phyloP scores from a whole-genome alignment of 148 eudicot species.

The Rhododendron ovatum region DNA sequence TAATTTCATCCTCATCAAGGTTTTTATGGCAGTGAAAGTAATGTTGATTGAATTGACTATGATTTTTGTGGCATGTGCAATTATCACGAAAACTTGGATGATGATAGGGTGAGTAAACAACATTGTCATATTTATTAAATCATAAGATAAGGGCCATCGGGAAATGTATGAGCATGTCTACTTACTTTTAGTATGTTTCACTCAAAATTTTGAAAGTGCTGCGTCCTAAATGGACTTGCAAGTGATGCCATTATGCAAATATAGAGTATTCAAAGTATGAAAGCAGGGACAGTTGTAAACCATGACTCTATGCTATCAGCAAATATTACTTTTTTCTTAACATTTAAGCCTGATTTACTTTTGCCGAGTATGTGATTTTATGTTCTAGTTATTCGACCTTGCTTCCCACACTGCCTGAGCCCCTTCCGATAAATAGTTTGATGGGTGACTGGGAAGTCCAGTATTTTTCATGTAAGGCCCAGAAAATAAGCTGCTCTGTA shows the following conservation, averaged over 20 bases:
- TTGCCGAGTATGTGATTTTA: background rate
- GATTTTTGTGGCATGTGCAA: background rate
- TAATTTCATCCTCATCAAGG: background rate
- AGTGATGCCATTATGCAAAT: background rate
- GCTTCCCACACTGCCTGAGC: background rate
- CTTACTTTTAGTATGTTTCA: background rate
- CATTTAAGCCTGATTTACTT: background rate
- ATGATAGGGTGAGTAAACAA: background rate
- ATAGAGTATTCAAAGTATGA: background rate
- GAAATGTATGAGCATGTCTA: background rate
- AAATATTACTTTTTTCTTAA: background rate
- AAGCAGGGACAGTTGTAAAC: background rate
- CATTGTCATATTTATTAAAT: background rate
- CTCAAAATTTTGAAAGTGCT: background rate
- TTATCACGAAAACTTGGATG: background rate
- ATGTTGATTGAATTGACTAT: background rate
- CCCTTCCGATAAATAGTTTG: background rate
- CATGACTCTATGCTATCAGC: background rate
- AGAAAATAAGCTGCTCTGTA: background rate
- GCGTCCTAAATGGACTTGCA: background rate
- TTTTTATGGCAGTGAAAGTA: background rate
- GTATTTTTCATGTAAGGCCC: background rate
- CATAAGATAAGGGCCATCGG: background rate
- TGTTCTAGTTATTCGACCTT: background rate
- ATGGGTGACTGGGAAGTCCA: background rate